These are phyloP conservation scores for Russula vinacea DNA, from an alignment of 768 basidiomycete genomes.

Conservation along the genomic window DNA sequence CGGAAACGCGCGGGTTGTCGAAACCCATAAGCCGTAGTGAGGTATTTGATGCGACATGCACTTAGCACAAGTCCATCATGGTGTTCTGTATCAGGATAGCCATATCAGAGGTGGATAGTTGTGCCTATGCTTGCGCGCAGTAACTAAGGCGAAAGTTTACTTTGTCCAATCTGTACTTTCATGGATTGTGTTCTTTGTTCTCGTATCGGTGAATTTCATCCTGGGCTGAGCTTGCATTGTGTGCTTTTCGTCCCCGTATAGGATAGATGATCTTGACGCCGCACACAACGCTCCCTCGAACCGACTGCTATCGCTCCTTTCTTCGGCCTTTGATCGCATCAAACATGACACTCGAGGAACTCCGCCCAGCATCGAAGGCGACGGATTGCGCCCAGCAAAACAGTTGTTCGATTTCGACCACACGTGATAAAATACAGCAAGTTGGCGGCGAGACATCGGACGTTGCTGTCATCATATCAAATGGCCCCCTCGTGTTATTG, in stretches of 20 bases:
- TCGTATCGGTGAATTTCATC: not conserved
- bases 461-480: not conserved
- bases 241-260: too few relatives aligned
- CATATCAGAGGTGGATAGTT: too few relatives aligned
- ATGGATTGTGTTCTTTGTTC: not conserved
- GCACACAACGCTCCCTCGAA: not conserved
- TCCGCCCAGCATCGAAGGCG: conserved; percentile 1
- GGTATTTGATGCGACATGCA: too few relatives aligned
- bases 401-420: too few relatives aligned
- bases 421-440: conserved; percentile 14
- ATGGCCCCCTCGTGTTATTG: not conserved
- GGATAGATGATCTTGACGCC: not conserved
- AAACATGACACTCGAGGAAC: not conserved
- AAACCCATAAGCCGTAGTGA: too few relatives aligned
- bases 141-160: not conserved
- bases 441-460: not conserved
- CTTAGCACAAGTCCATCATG: not conserved
- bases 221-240: not conserved
- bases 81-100: not conserved
- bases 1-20: not conserved
- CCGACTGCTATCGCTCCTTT: not conserved
- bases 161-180: not conserved
- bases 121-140: not conserved
- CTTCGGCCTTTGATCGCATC: not conserved
- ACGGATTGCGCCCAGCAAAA: too few relatives aligned